Base-by-base conservation (phyloP, 441 rosid genomes). In the Codiaeum variegatum region DNA sequence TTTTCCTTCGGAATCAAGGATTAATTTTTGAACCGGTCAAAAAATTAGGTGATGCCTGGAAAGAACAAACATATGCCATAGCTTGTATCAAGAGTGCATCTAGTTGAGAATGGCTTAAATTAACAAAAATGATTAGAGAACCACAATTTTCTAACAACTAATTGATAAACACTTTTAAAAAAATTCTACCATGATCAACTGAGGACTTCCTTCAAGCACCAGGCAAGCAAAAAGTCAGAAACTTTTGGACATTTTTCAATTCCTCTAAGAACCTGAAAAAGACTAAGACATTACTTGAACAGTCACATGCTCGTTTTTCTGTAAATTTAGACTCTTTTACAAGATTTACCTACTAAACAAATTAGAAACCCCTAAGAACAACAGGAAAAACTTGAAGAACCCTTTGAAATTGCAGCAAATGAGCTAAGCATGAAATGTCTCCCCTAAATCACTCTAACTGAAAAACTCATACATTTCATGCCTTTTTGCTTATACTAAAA, bases 1-100 rank as follows among this genome's bases (percentile, higher is more conserved):
- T 88, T 81, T 82, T 85, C 32, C 85, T 83, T 78, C 76, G 77
- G 69, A 85, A 77, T 58, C 54, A 69, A 70, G 75, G 59, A 73
- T 71, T 85, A n/a, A 61, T 60, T 49, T 71, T 75, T 38, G 66
- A 67, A 77, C 52, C 77, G 32, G 19, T 34, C 49, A 70, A 49
- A 62, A 77, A 62, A 72, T n/a, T 73, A 58, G 88, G 83, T 1
- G 74, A 71, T 2, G 63, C 62, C 67, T 16, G 29, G 61, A 79
- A 81, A 69, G 77, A 68, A 49, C 76, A 65, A 74, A 77, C 54
- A 5, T 81, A 81, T 46, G 82, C 82, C 90, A 88, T 86, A 66
- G 62, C 65, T 72, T 55, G 29, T 58, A 65, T 55, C n/a, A 29
- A 69, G 71, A 46, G 77, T 42, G 29, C 21, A 26, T 62, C 36